phyloP scores from a whole-genome alignment of 2,329 filamentous ascomycete species.

The Pseudocercospora crystallina region DNA sequence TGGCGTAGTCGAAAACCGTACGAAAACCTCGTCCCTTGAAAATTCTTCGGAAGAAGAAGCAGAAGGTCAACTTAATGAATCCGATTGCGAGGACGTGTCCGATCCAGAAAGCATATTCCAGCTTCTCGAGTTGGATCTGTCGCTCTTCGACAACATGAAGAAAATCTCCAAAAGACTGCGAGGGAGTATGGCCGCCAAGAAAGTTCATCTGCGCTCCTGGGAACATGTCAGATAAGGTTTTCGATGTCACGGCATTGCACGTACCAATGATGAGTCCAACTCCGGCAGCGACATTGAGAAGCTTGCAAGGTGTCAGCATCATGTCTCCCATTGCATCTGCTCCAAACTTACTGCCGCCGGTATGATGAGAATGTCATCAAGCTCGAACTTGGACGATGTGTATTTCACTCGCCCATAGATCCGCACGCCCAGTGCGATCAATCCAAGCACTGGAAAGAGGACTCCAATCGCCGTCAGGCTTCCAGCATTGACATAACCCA shows the following conservation, averaged over 20 bases:
- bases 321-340: not conserved
- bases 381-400: slow-evolving; percentile 9
- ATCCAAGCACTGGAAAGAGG: slow-evolving; percentile 10
- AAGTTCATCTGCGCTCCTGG: slow-evolving; percentile 9
- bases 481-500: slow-evolving; percentile 13
- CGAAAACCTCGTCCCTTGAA: slow-evolving; percentile 9
- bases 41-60: slow-evolving; percentile 19
- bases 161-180: slow-evolving; percentile 6
- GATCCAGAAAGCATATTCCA: slow-evolving; percentile 22
- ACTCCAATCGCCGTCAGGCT: slow-evolving; percentile 14
- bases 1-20: slow-evolving; percentile 15
- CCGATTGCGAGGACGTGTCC: slow-evolving; percentile 16
- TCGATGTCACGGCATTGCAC: no score
- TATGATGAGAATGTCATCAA: slow-evolving; percentile 17
- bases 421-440: slow-evolving; percentile 7
- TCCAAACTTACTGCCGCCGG: slow-evolving; percentile 12
- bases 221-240: no score
- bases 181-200: slow-evolving; percentile 13
- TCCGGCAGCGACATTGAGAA: slow-evolving; percentile 12
- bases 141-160: slow-evolving; percentile 6
- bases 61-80: slow-evolving; percentile 19
- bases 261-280: slow-evolving; percentile 10
- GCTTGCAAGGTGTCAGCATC: slow-evolving; percentile 1
- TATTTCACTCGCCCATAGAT: slow-evolving; percentile 14
- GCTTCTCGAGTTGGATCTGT: slow-evolving; percentile 13